Percentiles rank a stretch among this genome's conserved stretches.
Evolutionary conservation across 2,329 filamentous ascomycete genomes (phyloP).

Genomic region (Trichoderma guizhouense): DNA sequence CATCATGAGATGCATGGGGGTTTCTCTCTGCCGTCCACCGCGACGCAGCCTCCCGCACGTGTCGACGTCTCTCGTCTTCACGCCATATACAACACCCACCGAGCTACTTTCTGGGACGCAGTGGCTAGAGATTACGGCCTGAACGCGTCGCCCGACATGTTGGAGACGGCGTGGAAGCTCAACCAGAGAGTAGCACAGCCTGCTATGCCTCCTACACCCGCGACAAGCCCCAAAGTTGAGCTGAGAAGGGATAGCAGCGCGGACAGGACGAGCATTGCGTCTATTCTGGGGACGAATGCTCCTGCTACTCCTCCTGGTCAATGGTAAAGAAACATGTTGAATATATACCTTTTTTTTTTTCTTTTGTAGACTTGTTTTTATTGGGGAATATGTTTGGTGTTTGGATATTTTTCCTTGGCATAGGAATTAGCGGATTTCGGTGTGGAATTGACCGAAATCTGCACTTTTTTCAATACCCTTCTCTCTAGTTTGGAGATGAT

Average conservation of each 20-base stretch:
- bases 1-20: slow-evolving; percentile 48
- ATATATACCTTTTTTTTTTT: not conserved
- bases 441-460: not conserved
- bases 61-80: slow-evolving; percentile 66
- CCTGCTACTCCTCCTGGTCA: not conserved
- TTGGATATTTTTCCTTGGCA: not conserved
- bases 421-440: not conserved
- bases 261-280: slow-evolving; percentile 60
- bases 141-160: slow-evolving; percentile 56
- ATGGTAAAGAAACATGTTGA: not conserved
- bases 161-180: slow-evolving; percentile 68
- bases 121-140: slow-evolving; percentile 70
- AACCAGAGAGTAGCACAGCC: slow-evolving; percentile 31
- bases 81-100: slow-evolving; percentile 67
- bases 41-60: slow-evolving; percentile 38
- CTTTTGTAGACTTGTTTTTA: not conserved
- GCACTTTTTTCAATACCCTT: not conserved
- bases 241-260: slow-evolving; percentile 35
- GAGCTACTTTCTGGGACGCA: slow-evolving; percentile 68
- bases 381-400: not conserved
- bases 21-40: slow-evolving; percentile 36
- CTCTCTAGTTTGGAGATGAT: not conserved
- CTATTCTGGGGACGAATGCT: slow-evolving; percentile 43
- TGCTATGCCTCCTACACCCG: slow-evolving; percentile 51
- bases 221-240: slow-evolving; percentile 47